Evolutionary conservation across 2,329 filamentous ascomycete species (phyloP).

Genomic region (Colletotrichum sublineola): DNA sequence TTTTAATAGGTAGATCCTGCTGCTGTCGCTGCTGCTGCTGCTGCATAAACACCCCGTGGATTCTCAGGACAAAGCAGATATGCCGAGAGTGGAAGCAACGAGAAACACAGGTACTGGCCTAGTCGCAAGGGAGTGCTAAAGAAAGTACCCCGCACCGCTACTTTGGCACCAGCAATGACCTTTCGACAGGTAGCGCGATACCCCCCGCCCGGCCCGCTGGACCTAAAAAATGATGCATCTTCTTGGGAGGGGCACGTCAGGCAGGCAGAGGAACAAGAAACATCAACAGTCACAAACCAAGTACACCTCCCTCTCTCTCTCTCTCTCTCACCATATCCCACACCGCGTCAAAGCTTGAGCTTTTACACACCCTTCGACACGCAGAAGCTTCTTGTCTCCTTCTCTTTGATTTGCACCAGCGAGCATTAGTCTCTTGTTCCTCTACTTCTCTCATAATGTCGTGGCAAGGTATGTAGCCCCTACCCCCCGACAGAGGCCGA

Average conservation of each 20-base stretch:
- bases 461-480: constrained; percentile 74
- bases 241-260: constrained; percentile 37
- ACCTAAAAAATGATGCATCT: constrained; percentile 39
- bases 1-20: constrained; percentile 1
- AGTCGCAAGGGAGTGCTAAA: constrained; percentile 22
- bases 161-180: constrained; percentile 31
- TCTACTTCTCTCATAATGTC: constrained; percentile 67
- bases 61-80: constrained; percentile 33
- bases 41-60: constrained; percentile 23
- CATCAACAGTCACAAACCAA: constrained; percentile 38
- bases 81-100: constrained; percentile 38
- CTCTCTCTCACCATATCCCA: constrained; percentile 31
- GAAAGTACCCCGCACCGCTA: constrained; percentile 39
- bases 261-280: constrained; percentile 40
- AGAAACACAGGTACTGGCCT: constrained; percentile 40
- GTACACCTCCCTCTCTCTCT: constrained; percentile 24
- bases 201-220: constrained; percentile 41
- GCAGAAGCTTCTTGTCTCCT: constrained; percentile 38
- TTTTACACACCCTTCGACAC: constrained; percentile 29
- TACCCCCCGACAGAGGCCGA: constrained; percentile 29
- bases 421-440: constrained; percentile 37
- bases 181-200: constrained; percentile 32
- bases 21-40: neutral
- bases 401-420: constrained; percentile 39
- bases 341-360: constrained; percentile 42